Base-by-base conservation (phyloP, 1,139 yeast species). In the Sugiyamaella japonica region DNA sequence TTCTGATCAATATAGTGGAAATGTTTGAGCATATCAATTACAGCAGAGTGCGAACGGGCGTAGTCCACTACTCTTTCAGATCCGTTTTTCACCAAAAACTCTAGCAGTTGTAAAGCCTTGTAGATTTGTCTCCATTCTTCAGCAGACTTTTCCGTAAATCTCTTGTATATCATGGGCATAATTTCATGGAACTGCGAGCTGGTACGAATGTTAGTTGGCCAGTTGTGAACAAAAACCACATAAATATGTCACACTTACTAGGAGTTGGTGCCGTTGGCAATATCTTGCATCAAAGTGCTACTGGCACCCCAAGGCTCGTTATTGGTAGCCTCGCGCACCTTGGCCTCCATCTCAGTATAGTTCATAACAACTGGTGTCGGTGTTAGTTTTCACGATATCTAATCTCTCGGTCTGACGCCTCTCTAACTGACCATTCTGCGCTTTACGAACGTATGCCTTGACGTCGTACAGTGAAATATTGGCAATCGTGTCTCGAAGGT, bases 281-380 rank as follows among this genome's bases (percentile, higher is more conserved):
- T 93, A 68, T 90, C 95, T 61, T 74, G 87, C 98, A 95, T 93
- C 68, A 88, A 75, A 1, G 96, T 82, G 4, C 95, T 81, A 1
- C 96, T 84, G 2, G 97, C 95, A n/a, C 99, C 99, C 99, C 99
- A 93, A 1, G 99, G 99, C 72, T 93, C 99, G 70, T 93, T 93
- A 70, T 93, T 93, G 55, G 99, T 93, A 47, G 98, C 98, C 71
- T 93, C 98, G 60, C 99, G 84, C 17, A 70, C 99, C 72, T 88
- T 90, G 48, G 96, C 86, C 73, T 93, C 99, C 86, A 89, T 90
- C 62, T 89, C 97, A 10, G 97, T 89, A 71, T 89, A 85, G 73
- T 91, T 93, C 80, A 90, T 83, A 62, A 96, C 41, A 3, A 38
- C 41, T 38, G 34, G 3, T 12, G 3, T 12, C 34, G 10, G 34